phyloP scores from a whole-genome alignment of 768 basidiomycete species.

The Myochromella boudieri region DNA sequence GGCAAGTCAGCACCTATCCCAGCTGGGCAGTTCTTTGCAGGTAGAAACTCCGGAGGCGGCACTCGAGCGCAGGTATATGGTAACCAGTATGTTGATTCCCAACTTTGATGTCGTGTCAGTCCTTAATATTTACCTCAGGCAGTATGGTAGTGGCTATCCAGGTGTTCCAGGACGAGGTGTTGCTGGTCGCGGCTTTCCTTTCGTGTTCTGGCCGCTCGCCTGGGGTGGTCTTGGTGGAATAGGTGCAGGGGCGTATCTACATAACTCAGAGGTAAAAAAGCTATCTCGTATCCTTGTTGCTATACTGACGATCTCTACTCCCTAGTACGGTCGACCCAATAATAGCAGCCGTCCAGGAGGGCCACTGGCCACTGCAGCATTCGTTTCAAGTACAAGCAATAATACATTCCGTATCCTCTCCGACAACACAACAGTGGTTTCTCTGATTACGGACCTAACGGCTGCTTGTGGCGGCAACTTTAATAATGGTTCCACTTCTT shows the following conservation, averaged over 20 bases:
- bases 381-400: slow-evolving; percentile 34
- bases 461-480: slow-evolving; percentile 35
- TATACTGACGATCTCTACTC: neutral
- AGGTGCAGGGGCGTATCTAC: slow-evolving; percentile 20
- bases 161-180: slow-evolving; percentile 39
- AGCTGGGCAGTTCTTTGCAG: slow-evolving; percentile 35
- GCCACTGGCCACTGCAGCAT: slow-evolving; percentile 33
- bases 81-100: slow-evolving; percentile 28
- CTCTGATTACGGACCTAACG: slow-evolving; percentile 36
- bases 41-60: slow-evolving; percentile 46
- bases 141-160: slow-evolving; percentile 60
- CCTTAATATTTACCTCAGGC: slow-evolving; percentile 26
- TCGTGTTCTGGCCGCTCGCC: slow-evolving; percentile 55
- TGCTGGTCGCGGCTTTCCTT: slow-evolving; percentile 46
- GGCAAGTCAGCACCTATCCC: slow-evolving; percentile 31
- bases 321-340: slow-evolving; percentile 44
- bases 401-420: slow-evolving; percentile 44
- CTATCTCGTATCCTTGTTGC: neutral
- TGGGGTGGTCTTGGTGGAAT: slow-evolving; percentile 36
- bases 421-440: slow-evolving; percentile 43
- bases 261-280: slow-evolving; percentile 37
- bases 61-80: slow-evolving; percentile 40
- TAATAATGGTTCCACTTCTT: slow-evolving; percentile 20
- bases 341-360: slow-evolving; percentile 51
- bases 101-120: neutral